A percentile compares a stretch with the other conserved stretches of the same genome.
phyloP scores from a whole-genome alignment of 2,329 filamentous ascomycete species.

The Sclerotinia glacialis region DNA sequence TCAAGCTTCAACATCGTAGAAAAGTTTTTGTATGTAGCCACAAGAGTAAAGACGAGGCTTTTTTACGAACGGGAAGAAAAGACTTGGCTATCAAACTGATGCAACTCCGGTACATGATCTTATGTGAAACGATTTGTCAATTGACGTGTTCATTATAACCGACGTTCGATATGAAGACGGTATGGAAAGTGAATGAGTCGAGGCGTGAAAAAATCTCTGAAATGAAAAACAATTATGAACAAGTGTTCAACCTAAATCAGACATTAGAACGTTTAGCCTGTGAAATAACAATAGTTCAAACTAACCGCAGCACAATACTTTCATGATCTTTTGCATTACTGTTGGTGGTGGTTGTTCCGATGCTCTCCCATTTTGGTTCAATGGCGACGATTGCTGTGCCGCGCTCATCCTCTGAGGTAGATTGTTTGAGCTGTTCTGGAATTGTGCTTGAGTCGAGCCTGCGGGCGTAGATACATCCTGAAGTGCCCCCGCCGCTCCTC shows the following conservation, averaged over 20 bases:
- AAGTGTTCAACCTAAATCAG: conserved; percentile 35
- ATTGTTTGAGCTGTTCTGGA: conserved; percentile 92
- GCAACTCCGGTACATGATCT: conserved; percentile 24
- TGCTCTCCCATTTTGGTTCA: conserved; percentile 55
- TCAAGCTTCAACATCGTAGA: conserved; percentile 18
- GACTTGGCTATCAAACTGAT: conserved; percentile 19
- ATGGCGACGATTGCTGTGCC: conserved; percentile 51
- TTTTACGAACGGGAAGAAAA: conserved; percentile 24
- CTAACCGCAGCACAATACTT: conserved; percentile 85
- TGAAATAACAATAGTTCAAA: conserved; percentile 27
- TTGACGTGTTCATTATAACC: conserved; percentile 33
- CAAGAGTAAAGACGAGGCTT: conserved; percentile 34
- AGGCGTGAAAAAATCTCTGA: conserved; percentile 12
- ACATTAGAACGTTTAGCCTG: conserved; percentile 26
- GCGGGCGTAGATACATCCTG: conserved; percentile 79
- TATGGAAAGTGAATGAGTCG: conserved; percentile 19
- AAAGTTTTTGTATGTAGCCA: conserved; percentile 34
- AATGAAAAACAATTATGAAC: conserved; percentile 21
- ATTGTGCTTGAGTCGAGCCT: conserved; percentile 91
- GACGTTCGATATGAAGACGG: conserved; percentile 18
- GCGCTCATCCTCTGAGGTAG: conserved; percentile 64
- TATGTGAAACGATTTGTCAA: conserved; percentile 34
- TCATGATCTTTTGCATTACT: conserved; percentile 89
- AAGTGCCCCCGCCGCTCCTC: conserved; percentile 64
- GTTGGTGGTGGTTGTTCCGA: conserved; percentile 68